Evolutionary conservation across 2,329 filamentous ascomycete genomes (phyloP).

Genomic region (Ophiosphaerella korrae): DNA sequence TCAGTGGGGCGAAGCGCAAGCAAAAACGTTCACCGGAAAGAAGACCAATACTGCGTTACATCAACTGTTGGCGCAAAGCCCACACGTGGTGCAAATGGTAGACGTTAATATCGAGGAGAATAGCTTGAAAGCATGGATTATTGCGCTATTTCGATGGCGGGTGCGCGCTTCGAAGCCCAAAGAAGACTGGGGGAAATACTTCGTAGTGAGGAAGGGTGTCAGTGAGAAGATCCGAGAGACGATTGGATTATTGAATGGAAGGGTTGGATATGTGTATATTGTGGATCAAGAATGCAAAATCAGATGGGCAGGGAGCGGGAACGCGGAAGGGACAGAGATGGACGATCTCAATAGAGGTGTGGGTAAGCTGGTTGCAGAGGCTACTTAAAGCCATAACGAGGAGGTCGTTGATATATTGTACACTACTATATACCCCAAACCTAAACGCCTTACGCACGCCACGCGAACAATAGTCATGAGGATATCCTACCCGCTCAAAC

Average conservation of each 20-base stretch:
- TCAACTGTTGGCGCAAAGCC: slow-evolving; percentile 60
- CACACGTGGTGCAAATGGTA: slow-evolving; percentile 72
- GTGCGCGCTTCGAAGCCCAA: slow-evolving; percentile 54
- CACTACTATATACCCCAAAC: slow-evolving; percentile 23
- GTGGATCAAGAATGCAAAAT: slow-evolving; percentile 87
- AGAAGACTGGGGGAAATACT: slow-evolving; percentile 63
- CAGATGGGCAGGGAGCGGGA: slow-evolving; percentile 87
- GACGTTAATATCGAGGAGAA: slow-evolving; percentile 90
- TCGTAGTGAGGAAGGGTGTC: slow-evolving; percentile 63
- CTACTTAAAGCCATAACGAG: slow-evolving; percentile 1
- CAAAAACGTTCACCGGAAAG: slow-evolving; percentile 67
- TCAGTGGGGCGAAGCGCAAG: slow-evolving; percentile 84
- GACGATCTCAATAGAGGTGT: slow-evolving; percentile 70
- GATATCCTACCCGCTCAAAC: slow-evolving; percentile 36
- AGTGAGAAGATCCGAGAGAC: slow-evolving; percentile 62
- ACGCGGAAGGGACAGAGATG: slow-evolving; percentile 68
- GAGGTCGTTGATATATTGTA: slow-evolving; percentile 26
- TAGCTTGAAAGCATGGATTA: slow-evolving; percentile 63
- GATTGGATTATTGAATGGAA: slow-evolving; percentile 78
- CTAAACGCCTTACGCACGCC: slow-evolving; percentile 18
- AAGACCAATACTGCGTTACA: slow-evolving; percentile 73
- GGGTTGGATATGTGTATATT: slow-evolving; percentile 92
- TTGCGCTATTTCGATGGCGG: slow-evolving; percentile 59
- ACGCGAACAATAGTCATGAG: slow-evolving; percentile 27
- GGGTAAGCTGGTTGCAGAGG: slow-evolving; percentile 59